Conservation (phyloP, 2,329 filamentous ascomycete species). For the Thermothelomyces thermophilus region DNA sequence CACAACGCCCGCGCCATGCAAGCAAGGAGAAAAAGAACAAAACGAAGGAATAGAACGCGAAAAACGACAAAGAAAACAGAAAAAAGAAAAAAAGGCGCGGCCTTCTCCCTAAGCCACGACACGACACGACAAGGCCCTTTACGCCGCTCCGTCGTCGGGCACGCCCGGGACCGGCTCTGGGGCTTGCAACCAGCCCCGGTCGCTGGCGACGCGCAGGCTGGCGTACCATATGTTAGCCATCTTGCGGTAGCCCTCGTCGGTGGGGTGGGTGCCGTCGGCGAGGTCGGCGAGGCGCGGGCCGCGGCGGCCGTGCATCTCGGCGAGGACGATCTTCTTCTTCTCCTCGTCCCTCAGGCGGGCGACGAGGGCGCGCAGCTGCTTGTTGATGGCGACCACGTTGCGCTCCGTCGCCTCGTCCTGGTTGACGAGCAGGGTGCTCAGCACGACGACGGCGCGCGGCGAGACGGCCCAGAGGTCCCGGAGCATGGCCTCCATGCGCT, state of each 20-base stretch:
- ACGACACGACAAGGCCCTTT: background rate
- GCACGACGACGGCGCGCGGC: conserved; percentile 30
- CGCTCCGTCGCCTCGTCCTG: conserved; percentile 12
- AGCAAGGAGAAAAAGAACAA: too few relatives aligned
- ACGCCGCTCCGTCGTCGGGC: conserved; percentile 19
- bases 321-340: conserved; percentile 33
- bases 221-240: conserved; percentile 37
- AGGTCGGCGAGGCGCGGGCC: conserved; percentile 31
- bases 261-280: conserved; percentile 35
- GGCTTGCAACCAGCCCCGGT: conserved; percentile 31
- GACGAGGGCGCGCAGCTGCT: conserved; percentile 29
- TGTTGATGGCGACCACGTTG: conserved; percentile 32
- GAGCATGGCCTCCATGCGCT: conserved; percentile 33
- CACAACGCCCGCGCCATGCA: too few relatives aligned
- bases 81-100: too few relatives aligned
- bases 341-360: conserved; percentile 22
- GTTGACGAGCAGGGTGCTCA: conserved; percentile 34
- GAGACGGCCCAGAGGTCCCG: conserved; percentile 30
- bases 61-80: background rate
- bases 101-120: background rate
- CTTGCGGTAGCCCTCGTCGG: conserved; percentile 35
- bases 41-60: too few relatives aligned
- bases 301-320: conserved; percentile 33
- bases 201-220: conserved; percentile 23
- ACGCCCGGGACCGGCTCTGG: conserved; percentile 20